Evolutionary conservation across 768 basidiomycete genomes (phyloP).

Genomic region (Mycena vulgaris): DNA sequence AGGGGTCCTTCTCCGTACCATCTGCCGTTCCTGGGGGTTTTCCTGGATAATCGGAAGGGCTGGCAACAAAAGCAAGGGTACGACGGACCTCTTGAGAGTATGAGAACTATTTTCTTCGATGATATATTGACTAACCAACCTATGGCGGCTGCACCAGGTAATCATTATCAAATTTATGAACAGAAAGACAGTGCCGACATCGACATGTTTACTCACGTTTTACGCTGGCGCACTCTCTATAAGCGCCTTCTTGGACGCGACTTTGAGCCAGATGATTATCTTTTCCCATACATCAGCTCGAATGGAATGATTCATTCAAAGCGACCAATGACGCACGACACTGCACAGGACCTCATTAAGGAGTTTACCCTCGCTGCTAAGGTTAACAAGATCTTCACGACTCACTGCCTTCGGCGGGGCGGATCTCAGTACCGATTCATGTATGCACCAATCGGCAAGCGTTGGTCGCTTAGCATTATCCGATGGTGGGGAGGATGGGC

Average conservation of each 20-base stretch:
- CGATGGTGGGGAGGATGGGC: conserved; percentile 64
- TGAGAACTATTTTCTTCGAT: too few species aligned
- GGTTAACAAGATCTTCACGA: conserved; percentile 46
- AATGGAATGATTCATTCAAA: conserved; percentile 45
- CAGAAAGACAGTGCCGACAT: conserved; percentile 48
- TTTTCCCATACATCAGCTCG: conserved; percentile 51
- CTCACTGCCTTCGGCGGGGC: conserved; percentile 54
- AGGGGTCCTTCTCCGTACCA: conserved; percentile 39
- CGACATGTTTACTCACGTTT: conserved; percentile 48
- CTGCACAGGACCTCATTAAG: conserved; percentile 45
- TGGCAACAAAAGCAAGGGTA: conserved; percentile 47
- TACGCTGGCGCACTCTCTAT: conserved; percentile 43
- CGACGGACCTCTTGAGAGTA: conserved; percentile 38
- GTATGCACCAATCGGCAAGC: conserved; percentile 50
- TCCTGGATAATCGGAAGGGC: conserved; percentile 46
- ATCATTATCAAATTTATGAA: conserved; percentile 53
- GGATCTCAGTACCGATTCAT: conserved; percentile 59
- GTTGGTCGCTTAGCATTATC: conserved; percentile 53
- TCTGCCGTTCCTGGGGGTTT: conserved; percentile 39
- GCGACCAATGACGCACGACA: conserved; percentile 46
- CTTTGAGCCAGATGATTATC: conserved; percentile 47
- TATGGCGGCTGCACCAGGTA: too few species aligned
- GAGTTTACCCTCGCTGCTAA: conserved; percentile 46
- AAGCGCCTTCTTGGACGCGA: conserved; percentile 35
- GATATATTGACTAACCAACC: too few species aligned